Evolutionary conservation across 225 moss, liverwort and hornwort genomes (phyloP).

Genomic region (Bryum argenteum): DNA sequence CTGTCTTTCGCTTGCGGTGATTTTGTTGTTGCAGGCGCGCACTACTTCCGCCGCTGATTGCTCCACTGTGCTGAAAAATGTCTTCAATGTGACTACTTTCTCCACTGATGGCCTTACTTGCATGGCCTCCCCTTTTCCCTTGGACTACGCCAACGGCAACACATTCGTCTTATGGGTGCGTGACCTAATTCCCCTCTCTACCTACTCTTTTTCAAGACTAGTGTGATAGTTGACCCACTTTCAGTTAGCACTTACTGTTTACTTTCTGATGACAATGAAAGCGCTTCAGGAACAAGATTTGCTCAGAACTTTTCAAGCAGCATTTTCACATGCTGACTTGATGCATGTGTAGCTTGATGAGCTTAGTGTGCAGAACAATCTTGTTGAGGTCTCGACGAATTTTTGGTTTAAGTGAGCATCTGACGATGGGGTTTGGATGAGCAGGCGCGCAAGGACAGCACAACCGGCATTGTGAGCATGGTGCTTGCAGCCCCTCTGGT

Average conservation of each 20-base stretch:
- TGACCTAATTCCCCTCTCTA: not conserved
- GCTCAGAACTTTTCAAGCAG: not conserved
- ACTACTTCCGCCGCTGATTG: slow-evolving; percentile 30
- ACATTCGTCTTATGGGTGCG: slow-evolving; percentile 39
- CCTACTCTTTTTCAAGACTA: not conserved
- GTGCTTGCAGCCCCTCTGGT: slow-evolving; percentile 45
- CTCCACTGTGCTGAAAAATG: slow-evolving; percentile 22
- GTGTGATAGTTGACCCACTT: too few relatives aligned
- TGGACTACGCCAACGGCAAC: slow-evolving; percentile 6
- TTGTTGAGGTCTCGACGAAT: not conserved
- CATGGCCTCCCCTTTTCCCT: slow-evolving; percentile 32
- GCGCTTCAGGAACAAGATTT: too few relatives aligned
- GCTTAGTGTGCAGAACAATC: not conserved
- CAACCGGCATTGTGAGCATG: slow-evolving; percentile 44
- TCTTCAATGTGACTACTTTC: slow-evolving; percentile 38
- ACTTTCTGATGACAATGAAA: too few relatives aligned
- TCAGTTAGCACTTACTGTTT: too few relatives aligned
- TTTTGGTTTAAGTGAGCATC: slow-evolving; percentile 7
- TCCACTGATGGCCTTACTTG: slow-evolving; percentile 28
- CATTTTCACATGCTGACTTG: not conserved
- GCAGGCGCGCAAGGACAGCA: slow-evolving; percentile 46
- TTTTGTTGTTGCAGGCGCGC: slow-evolving; percentile 15
- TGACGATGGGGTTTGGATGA: slow-evolving; percentile 18
- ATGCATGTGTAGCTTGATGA: not conserved
- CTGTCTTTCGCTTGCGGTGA: slow-evolving; percentile 17